These are phyloP conservation scores for Zymoseptoria passerinii DNA, from an alignment of 2,329 filamentous ascomycete genomes.

Conservation along the genomic window DNA sequence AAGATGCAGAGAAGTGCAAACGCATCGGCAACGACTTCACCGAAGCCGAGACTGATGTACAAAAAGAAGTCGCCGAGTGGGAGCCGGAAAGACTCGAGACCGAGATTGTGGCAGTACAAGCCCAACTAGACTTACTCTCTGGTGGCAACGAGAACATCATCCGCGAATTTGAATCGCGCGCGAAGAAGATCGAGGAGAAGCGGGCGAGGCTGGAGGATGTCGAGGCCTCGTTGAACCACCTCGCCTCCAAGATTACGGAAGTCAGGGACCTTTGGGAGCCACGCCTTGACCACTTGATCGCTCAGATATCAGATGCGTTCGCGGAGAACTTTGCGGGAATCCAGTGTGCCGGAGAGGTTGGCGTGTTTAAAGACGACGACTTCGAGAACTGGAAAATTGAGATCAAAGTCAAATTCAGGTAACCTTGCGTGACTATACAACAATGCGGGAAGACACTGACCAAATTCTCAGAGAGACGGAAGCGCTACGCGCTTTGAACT, in stretches of 20 bases:
- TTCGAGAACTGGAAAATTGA: conserved; percentile 92
- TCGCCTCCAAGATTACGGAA: conserved; percentile 52
- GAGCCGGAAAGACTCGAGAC: conserved; percentile 49
- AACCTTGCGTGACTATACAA: conserved; percentile 27
- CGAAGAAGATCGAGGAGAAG: conserved; percentile 60
- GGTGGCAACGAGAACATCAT: conserved; percentile 64
- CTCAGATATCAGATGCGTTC: conserved; percentile 82
- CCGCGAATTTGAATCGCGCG: conserved; percentile 66
- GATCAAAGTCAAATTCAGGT: conserved; percentile 92
- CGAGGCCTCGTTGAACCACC: conserved; percentile 46
- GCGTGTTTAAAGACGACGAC: conserved; percentile 75
- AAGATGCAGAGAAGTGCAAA: conserved; percentile 13
- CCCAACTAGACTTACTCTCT: conserved; percentile 70
- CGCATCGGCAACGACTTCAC: conserved; percentile 17
- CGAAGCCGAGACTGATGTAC: conserved; percentile 20
- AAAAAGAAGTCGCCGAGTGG: conserved; percentile 15
- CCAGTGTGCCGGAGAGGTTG: conserved; percentile 84
- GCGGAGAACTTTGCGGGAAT: conserved; percentile 90
- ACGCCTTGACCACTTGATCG: conserved; percentile 65
- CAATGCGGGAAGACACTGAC: not conserved
- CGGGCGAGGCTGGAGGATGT: conserved; percentile 44
- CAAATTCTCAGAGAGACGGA: conserved; percentile 58
- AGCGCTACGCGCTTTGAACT: conserved; percentile 72
- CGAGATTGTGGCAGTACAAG: conserved; percentile 65
- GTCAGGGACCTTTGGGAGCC: conserved; percentile 76